Conservation (phyloP, 106 monocot species). For the Dioscorea dumetorum region DNA sequence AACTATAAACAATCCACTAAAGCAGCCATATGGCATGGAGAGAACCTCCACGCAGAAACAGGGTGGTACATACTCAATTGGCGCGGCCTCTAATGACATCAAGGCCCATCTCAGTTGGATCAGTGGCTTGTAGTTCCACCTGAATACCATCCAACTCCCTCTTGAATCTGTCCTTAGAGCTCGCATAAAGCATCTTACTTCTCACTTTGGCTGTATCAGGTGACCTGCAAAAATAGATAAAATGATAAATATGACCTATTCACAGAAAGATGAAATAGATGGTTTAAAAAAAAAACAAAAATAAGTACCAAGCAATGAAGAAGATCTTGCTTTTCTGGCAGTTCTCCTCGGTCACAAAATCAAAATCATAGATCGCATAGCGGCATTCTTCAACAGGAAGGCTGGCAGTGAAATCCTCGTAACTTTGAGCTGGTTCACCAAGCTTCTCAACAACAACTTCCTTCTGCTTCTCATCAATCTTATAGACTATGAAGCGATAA, state of each 20-base stretch:
- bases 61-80: conserved; percentile 8
- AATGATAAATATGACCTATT: background rate
- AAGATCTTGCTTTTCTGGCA: conserved; percentile 59
- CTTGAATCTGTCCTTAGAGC: conserved; percentile 19
- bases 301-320: conserved; percentile 40
- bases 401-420: conserved; percentile 22
- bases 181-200: conserved; percentile 19
- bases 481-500: conserved; percentile 22
- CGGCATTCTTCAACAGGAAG: conserved; percentile 21
- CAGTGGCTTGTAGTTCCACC: conserved; percentile 21
- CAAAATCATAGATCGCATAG: conserved; percentile 24
- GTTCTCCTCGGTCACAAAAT: conserved; percentile 27
- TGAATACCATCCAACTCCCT: conserved; percentile 21
- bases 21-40: conserved; percentile 7
- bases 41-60: background rate
- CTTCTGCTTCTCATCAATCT: conserved; percentile 25
- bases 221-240: conserved; percentile 4
- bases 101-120: conserved; percentile 23
- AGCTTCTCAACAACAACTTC: conserved; percentile 25
- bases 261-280: background rate
- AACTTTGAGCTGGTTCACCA: conserved; percentile 17
- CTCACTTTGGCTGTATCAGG: conserved; percentile 18
- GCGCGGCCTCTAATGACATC: conserved; percentile 26
- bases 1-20: conserved; percentile 15
- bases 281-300: background rate